Percentiles rank a stretch among this genome's conserved stretches.
phyloP scores from a whole-genome alignment of 805 yeast genomes.

The Jamesozyma piceae region DNA sequence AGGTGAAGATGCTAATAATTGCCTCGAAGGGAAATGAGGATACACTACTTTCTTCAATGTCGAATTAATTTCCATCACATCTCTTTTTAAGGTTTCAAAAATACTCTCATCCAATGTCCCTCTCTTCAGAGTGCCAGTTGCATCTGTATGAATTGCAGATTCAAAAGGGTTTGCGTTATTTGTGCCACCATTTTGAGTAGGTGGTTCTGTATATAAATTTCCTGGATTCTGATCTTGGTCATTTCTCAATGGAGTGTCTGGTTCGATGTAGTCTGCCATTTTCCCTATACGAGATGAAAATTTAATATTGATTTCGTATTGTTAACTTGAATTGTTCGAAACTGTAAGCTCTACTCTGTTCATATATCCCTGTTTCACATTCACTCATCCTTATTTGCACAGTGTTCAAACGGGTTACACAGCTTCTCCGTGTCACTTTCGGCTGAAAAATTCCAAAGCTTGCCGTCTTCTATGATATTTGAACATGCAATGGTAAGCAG shows the following conservation, averaged over 20 bases:
- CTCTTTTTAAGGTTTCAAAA: slow-evolving; percentile 24
- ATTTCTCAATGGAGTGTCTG: slow-evolving; percentile 8
- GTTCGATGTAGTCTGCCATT: slow-evolving; percentile 25
- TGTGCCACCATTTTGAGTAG: neutral
- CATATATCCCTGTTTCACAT: too few species aligned
- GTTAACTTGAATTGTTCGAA: neutral
- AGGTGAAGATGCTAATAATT: slow-evolving; percentile 3
- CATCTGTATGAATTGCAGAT: neutral
- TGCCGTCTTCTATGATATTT: too few species aligned
- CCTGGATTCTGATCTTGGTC: neutral
- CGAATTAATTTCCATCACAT: slow-evolving; percentile 23
- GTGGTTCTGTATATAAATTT: neutral
- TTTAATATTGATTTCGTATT: slow-evolving; percentile 1
- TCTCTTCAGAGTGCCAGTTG: slow-evolving; percentile 7
- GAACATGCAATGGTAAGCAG: too few species aligned
- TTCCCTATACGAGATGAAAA: too few species aligned
- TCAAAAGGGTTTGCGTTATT: slow-evolving; percentile 3
- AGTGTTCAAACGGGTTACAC: too few species aligned
- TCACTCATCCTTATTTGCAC: too few species aligned
- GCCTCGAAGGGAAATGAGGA: slow-evolving; percentile 23
- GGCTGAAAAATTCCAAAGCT: too few species aligned
- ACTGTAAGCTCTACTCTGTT: too few species aligned
- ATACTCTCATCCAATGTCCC: slow-evolving; percentile 30
- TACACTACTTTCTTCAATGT: slow-evolving; percentile 29
- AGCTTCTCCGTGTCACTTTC: too few species aligned